These are phyloP conservation scores for Coemansia asiatica DNA, from an alignment of 192 early-diverging fungal genomes.

Conservation along the genomic window DNA sequence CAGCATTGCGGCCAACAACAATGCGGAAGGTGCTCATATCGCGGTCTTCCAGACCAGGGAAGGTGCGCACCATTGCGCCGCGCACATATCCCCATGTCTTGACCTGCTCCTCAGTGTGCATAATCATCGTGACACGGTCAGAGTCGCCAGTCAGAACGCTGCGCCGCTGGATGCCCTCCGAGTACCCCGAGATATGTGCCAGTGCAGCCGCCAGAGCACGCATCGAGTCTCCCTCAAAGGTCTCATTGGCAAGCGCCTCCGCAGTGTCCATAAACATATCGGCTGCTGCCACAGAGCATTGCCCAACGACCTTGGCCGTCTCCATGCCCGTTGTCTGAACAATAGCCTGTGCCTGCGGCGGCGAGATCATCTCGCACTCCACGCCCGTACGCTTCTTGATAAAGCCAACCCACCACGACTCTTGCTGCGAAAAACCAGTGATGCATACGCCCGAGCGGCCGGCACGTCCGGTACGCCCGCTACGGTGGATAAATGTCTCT, in stretches of 20 bases:
- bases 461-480: constrained; percentile 92
- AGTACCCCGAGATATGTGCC: constrained; percentile 84
- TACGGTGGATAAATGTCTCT: constrained; percentile 94
- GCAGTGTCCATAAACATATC: constrained; percentile 78
- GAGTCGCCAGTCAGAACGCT: constrained; percentile 83
- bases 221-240: constrained; percentile 69
- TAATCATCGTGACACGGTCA: constrained; percentile 75
- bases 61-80: constrained; percentile 68
- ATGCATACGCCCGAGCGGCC: constrained; percentile 85
- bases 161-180: constrained; percentile 76
- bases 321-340: constrained; percentile 76
- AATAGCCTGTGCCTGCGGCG: constrained; percentile 90
- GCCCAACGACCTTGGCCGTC: constrained; percentile 67
- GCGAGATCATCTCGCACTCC: constrained; percentile 72
- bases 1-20: constrained; percentile 75
- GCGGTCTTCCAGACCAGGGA: constrained; percentile 70
- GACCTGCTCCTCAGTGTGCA: constrained; percentile 62
- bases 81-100: constrained; percentile 83
- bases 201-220: constrained; percentile 82
- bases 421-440: constrained; percentile 87
- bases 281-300: constrained; percentile 72
- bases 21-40: constrained; percentile 82
- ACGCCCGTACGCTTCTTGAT: constrained; percentile 81
- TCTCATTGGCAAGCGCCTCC: constrained; percentile 65
- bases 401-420: constrained; percentile 77